Evolutionary conservation across 2,329 filamentous ascomycete genomes (phyloP), one percentile per base, ranked within the genome.

Genomic region (Metarhizium sp.): DNA sequence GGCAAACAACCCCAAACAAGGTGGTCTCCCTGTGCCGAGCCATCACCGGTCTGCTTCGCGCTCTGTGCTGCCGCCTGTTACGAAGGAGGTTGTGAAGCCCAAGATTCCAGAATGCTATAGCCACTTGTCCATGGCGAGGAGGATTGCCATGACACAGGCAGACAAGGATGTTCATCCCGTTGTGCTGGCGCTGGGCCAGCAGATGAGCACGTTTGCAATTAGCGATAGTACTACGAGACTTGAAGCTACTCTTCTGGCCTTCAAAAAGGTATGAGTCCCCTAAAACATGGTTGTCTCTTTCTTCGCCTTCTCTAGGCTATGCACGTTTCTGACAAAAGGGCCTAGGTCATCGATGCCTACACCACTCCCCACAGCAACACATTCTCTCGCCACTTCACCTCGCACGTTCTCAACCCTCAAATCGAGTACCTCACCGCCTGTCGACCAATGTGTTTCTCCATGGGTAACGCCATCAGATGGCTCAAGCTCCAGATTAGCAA

Each of bases 381-480:
- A 45, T 81, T 99, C 46, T 88, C 91, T 20, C 86, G 94, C 38
- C 92, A 99, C 74, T 85, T 99, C 64, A 94, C 90, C 36, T 88
- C 89, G 11, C 90, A 97, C 71, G 85, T 90, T 60, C 84, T 99
- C 57, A 94, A 91, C 65, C 90, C 92, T 42, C 94, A 99, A 72
- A 96, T 99, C 66, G 91, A 95, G 61, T 96, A 95, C 67, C 81
- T 99, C 58, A 89, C 90, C 58, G 90, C 90, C 62, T 96, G 92
- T 67, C 86, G 94, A n/a, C 92, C 94, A 38, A 88, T 99, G 73
- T 95, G 90, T 61, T 94, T 96, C 71, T 90, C 90, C 59, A 96
- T 97, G 86, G 94, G 94, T 58, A 99, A 97, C 69, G 91, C 91
- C 40, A 95, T 99, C 67, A 84, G 94, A 54, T 92, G 91, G 79